Percentiles rank a stretch among this genome's conserved stretches.
These are phyloP conservation scores for Pneumocystis canis DNA, from an alignment of 1,139 yeast genomes.

Conservation along the genomic window DNA sequence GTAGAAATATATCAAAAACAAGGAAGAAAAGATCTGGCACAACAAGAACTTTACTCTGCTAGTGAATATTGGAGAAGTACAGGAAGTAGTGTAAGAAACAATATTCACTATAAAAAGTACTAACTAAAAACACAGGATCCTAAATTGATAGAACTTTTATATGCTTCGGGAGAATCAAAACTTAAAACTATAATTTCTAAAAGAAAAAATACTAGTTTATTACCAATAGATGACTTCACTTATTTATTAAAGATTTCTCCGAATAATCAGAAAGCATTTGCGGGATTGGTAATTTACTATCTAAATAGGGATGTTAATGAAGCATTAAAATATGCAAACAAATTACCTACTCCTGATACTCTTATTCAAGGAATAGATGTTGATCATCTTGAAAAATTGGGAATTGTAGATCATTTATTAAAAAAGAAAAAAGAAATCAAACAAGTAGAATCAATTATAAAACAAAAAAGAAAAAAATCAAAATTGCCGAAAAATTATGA, in stretches of 20 bases:
- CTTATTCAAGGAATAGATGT: conserved; percentile 32
- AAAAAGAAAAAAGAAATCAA: not conserved
- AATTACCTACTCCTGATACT: conserved; percentile 8
- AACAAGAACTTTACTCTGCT: conserved; percentile 2
- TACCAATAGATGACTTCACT: not conserved
- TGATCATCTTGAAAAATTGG: conserved; percentile 27
- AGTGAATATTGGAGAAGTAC: conserved; percentile 2
- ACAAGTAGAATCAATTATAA: conserved; percentile 19
- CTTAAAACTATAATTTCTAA: conserved; percentile 13
- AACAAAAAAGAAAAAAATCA: conserved; percentile 27
- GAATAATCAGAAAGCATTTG: conserved; percentile 14
- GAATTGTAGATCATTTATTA: conserved; percentile 27
- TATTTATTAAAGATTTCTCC: conserved; percentile 1
- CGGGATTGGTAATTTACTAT: conserved; percentile 16
- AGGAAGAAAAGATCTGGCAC: not conserved
- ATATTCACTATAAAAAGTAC: conserved; percentile 18
- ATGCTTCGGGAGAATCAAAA: not conserved
- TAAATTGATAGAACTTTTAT: not conserved
- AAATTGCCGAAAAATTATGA: conserved; percentile 32
- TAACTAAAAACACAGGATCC: conserved; percentile 9
- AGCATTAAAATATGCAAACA: conserved; percentile 9
- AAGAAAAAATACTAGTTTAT: not conserved
- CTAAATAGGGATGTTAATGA: conserved; percentile 11
- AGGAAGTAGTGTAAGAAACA: conserved; percentile 1
- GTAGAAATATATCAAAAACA: conserved; percentile 4